Percentiles rank a stretch among this genome's conserved stretches.
Evolutionary conservation across 495 filamentous ascomycete species (phyloP).

Genomic region (Penicillium macrosclerotiorum): DNA sequence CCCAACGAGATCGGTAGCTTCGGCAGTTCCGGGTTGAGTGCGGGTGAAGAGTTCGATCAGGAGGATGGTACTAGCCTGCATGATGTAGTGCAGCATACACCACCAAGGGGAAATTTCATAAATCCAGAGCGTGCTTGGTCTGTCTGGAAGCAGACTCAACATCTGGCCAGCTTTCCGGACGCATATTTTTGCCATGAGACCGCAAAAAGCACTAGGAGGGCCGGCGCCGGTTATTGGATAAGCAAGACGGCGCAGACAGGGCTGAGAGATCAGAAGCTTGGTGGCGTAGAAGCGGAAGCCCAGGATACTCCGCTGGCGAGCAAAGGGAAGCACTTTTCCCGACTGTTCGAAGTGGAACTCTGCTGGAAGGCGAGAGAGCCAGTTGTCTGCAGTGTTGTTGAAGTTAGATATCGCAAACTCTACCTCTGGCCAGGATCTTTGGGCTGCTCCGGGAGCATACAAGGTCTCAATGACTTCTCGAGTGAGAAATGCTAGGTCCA

Average conservation of each 20-base stretch:
- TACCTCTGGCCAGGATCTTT: conserved; percentile 22
- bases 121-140: conserved; percentile 31
- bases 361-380: conserved; percentile 22
- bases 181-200: conserved; percentile 48
- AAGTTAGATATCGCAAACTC: conserved; percentile 18
- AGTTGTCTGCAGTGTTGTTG: conserved; percentile 20
- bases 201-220: conserved; percentile 36
- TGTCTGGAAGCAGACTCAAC: conserved; percentile 44
- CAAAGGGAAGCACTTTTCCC: too few species aligned
- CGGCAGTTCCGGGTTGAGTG: conserved; percentile 34
- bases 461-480: conserved; percentile 21
- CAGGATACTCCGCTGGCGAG: conserved; percentile 29
- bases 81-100: conserved; percentile 59
- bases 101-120: conserved; percentile 57
- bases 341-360: conserved; percentile 36
- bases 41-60: conserved; percentile 51
- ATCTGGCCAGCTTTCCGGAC: conserved; percentile 48
- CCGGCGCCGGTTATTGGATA: not conserved
- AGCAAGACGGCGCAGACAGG: conserved; percentile 54
- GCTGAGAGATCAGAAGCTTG: conserved; percentile 55
- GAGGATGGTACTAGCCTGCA: conserved; percentile 55
- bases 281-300: conserved; percentile 55
- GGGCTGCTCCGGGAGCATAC: conserved; percentile 19
- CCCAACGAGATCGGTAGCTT: conserved; percentile 36
- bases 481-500: conserved; percentile 24